A percentile compares a stretch with the other conserved stretches of the same genome.
These are phyloP conservation scores for Plasmodium berghei DNA, from an alignment of 169 alveolate species.

Conservation along the genomic window DNA sequence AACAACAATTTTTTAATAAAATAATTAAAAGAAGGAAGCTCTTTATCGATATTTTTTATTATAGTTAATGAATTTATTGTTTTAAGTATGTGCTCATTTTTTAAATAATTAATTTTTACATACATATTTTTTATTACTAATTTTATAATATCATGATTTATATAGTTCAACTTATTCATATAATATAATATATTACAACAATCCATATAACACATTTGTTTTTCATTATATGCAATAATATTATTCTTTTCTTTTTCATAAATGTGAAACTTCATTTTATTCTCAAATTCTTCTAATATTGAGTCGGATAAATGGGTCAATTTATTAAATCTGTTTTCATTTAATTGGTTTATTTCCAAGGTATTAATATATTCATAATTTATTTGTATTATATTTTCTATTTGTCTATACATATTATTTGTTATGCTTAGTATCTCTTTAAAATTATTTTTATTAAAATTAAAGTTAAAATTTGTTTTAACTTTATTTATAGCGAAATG, in stretches of 20 bases:
- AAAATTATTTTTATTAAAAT: too few relatives aligned
- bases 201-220: conserved; percentile 18
- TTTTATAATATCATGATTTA: conserved; percentile 34
- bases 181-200: conserved; percentile 50
- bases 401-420: background rate
- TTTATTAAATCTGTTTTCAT: background rate
- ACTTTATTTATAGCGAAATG: too few relatives aligned
- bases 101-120: conserved; percentile 22
- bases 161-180: conserved; percentile 24
- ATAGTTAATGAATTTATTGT: conserved; percentile 34
- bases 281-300: background rate
- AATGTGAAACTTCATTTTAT: background rate
- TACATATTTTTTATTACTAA: conserved; percentile 37
- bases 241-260: background rate
- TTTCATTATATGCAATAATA: background rate
- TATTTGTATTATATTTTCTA: conserved; percentile 2
- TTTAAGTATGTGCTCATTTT: conserved; percentile 29
- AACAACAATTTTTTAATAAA: conserved; percentile 41
- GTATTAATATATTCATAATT: background rate
- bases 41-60: conserved; percentile 38
- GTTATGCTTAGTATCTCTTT: too few relatives aligned
- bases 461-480: too few relatives aligned
- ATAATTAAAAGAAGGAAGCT: conserved; percentile 29
- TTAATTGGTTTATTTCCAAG: background rate
- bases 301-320: too few relatives aligned